phyloP scores from a whole-genome alignment of 208 protist genomes.

The Herpetomonas samuelpessoai region DNA sequence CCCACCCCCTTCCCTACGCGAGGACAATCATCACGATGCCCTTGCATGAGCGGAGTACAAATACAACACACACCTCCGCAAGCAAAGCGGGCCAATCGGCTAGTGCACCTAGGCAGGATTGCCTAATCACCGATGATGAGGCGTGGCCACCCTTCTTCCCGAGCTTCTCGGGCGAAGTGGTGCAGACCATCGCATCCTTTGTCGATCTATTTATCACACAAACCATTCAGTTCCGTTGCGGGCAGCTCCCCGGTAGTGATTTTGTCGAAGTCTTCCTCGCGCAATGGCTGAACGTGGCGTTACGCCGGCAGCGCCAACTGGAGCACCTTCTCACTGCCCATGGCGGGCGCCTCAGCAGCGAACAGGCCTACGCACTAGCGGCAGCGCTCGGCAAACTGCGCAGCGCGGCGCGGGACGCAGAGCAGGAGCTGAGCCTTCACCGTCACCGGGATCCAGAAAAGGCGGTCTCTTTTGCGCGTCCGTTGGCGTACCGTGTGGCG shows the following conservation, averaged over 20 bases:
- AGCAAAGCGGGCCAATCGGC: too few relatives aligned
- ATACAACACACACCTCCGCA: too few relatives aligned
- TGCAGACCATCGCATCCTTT: conserved; percentile 22
- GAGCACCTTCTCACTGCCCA: conserved; percentile 24
- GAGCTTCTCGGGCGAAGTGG: conserved; percentile 24
- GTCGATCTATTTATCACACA: conserved; percentile 31
- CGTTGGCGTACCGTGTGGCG: conserved; percentile 36
- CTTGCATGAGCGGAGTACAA: too few relatives aligned
- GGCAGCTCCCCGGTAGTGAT: conserved; percentile 15
- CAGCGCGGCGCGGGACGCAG: conserved; percentile 32
- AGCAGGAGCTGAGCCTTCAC: conserved; percentile 17
- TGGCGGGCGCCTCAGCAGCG: conserved; percentile 16
- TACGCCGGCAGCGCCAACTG: conserved; percentile 22
- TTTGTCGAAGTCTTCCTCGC: conserved; percentile 24
- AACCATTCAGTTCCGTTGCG: conserved; percentile 43
- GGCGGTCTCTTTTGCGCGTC: conserved; percentile 33
- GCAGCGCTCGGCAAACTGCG: conserved; percentile 29
- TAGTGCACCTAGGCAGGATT: too few relatives aligned
- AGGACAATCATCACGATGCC: too few relatives aligned
- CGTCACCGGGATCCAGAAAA: conserved; percentile 16
- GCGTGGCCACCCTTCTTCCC: conserved; percentile 34
- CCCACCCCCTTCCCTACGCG: too few relatives aligned
- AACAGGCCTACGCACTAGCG: conserved; percentile 13
- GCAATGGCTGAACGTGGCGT: conserved; percentile 25
- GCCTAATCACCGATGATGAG: conserved; percentile 15